Evolutionary conservation across 768 basidiomycete genomes (phyloP).

Genomic region (Calocybe indica): DNA sequence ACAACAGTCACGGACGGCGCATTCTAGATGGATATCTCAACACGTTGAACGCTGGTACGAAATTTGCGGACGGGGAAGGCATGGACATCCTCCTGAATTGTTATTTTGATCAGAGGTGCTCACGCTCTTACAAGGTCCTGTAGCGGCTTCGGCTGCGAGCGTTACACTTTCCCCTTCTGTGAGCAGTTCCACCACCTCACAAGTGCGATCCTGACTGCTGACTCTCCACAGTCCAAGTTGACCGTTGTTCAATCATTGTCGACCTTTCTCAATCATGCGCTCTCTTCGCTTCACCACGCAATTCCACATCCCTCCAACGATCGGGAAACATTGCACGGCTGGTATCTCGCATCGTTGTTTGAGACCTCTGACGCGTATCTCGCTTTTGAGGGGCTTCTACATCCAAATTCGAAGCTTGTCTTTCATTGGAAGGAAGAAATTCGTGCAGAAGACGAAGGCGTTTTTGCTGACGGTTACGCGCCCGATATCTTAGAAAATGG

Average conservation of each 20-base stretch:
- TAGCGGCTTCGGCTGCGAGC: slow-evolving; percentile 57
- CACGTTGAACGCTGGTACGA: slow-evolving; percentile 65
- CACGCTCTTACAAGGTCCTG: slow-evolving; percentile 21
- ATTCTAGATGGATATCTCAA: slow-evolving; percentile 78
- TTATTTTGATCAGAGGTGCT: slow-evolving; percentile 1
- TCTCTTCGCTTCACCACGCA: slow-evolving; percentile 9
- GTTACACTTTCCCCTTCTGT: slow-evolving; percentile 63
- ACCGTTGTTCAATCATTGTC: slow-evolving; percentile 70
- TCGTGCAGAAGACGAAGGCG: slow-evolving; percentile 28
- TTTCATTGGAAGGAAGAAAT: slow-evolving; percentile 29
- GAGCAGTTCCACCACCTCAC: slow-evolving; percentile 14
- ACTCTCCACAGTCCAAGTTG: slow-evolving; percentile 58
- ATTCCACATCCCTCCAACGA: slow-evolving; percentile 3
- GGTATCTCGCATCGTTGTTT: slow-evolving; percentile 67
- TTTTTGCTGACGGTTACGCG: slow-evolving; percentile 14
- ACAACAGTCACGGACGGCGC: slow-evolving; percentile 48
- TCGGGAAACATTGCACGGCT: slow-evolving; percentile 32
- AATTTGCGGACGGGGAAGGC: slow-evolving; percentile 55
- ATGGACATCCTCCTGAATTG: slow-evolving; percentile 3
- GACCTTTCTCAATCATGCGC: slow-evolving; percentile 49
- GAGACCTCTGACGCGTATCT: slow-evolving; percentile 40
- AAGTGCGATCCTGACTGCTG: neutral
- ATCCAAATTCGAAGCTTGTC: slow-evolving; percentile 14
- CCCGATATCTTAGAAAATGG: too few relatives aligned
- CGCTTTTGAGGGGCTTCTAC: slow-evolving; percentile 45